phyloP scores from a whole-genome alignment of 2,329 filamentous ascomycete species.

The Cladophialophora psammophila region DNA sequence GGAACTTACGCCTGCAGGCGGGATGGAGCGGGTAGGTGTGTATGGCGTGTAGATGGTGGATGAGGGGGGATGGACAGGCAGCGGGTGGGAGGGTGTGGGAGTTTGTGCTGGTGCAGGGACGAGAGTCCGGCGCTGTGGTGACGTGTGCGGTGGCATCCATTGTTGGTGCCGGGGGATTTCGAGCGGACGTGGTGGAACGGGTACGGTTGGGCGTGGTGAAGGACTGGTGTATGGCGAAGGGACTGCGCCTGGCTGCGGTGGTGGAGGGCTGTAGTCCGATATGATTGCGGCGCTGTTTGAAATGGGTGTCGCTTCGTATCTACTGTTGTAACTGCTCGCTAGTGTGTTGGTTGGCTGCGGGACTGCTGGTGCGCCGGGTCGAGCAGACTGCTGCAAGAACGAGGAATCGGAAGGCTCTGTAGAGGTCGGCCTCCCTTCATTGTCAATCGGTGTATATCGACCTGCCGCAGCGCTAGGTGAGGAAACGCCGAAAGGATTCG shows the following conservation, averaged over 20 bases:
- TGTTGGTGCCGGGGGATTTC: conserved; percentile 12
- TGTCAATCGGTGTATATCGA: conserved; percentile 27
- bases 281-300: conserved; percentile 10
- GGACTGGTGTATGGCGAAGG: conserved; percentile 14
- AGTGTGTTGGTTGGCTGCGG: conserved; percentile 34
- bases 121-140: conserved; percentile 22
- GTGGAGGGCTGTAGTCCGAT: conserved; percentile 23
- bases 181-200: conserved; percentile 19
- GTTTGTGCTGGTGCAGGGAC: conserved; percentile 24
- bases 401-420: conserved; percentile 12
- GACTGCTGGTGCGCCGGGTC: conserved; percentile 31
- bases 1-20: conserved; percentile 24
- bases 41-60: conserved; percentile 16
- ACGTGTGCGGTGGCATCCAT: conserved; percentile 13
- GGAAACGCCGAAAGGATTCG: conserved; percentile 19
- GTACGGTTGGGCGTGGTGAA: conserved; percentile 15
- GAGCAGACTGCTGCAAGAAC: conserved; percentile 19
- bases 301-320: conserved; percentile 29
- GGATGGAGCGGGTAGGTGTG: conserved; percentile 20
- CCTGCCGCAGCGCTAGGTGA: conserved; percentile 33
- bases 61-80: conserved; percentile 18
- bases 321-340: conserved; percentile 30
- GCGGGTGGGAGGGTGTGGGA: conserved; percentile 18
- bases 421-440: conserved; percentile 23
- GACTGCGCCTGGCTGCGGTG: conserved; percentile 31